phyloP scores from a whole-genome alignment of 768 basidiomycete genomes.

The Podaxis sp. region DNA sequence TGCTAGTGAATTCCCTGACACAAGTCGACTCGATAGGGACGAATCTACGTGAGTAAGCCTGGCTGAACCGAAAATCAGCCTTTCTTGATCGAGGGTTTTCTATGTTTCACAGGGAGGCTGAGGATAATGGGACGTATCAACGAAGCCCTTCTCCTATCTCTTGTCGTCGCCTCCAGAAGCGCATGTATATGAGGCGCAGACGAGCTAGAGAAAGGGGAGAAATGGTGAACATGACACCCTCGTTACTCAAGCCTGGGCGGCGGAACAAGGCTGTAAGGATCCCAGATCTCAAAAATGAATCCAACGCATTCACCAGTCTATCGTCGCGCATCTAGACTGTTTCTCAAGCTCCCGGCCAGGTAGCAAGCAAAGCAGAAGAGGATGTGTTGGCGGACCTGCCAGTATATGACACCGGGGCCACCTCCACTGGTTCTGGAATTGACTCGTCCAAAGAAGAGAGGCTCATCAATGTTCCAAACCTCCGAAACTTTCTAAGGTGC shows the following conservation, averaged over 20 bases:
- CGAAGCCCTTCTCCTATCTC: background rate
- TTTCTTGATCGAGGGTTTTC: background rate
- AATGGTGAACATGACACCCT: background rate
- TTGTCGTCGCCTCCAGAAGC: constrained; percentile 11
- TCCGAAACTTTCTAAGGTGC: constrained; percentile 1
- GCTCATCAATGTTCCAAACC: background rate
- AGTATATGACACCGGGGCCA: background rate
- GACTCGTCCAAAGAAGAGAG: background rate
- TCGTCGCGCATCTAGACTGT: background rate
- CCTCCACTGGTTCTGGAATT: background rate
- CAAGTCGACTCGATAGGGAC: background rate
- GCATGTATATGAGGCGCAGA: constrained; percentile 9
- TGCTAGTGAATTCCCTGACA: constrained; percentile 17
- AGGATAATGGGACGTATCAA: background rate
- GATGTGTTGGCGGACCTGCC: background rate
- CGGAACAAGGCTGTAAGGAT: background rate
- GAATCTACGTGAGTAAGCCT: background rate
- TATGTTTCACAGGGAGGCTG: background rate
- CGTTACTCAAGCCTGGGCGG: constrained; percentile 1
- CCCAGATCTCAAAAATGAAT: background rate
- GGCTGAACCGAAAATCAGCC: background rate
- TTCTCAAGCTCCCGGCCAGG: background rate
- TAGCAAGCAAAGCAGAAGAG: background rate
- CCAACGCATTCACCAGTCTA: background rate
- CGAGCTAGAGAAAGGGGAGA: constrained; percentile 7